Conservation (phyloP, 768 basidiomycete genomes). For the Melanogaster broomeanus region DNA sequence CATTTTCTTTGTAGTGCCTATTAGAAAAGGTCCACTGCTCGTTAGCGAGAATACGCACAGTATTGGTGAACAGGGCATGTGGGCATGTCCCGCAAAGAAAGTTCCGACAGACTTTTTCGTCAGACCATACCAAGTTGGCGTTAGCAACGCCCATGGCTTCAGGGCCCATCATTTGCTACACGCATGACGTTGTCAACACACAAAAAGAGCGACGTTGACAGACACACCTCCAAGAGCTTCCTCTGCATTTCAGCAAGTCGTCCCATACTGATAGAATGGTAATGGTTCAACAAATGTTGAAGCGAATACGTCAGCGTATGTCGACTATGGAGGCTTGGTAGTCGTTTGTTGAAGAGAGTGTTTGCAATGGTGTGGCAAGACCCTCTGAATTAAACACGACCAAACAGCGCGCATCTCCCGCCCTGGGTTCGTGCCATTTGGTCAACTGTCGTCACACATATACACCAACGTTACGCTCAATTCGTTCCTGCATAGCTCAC, state of each 20-base stretch:
- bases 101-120: slow-evolving; percentile 98
- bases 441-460: no score
- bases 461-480: no score
- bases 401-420: slow-evolving; percentile 21
- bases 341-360: slow-evolving; percentile 18
- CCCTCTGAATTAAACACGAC: slow-evolving; percentile 24
- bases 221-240: slow-evolving; percentile 75
- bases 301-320: background rate
- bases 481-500: no score
- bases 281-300: slow-evolving; percentile 3
- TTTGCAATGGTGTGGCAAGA: slow-evolving; percentile 31
- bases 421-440: background rate
- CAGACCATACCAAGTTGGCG: slow-evolving; percentile 89
- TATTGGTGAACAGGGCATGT: slow-evolving; percentile 96
- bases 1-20: slow-evolving; percentile 73
- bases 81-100: slow-evolving; percentile 99
- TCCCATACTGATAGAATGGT: slow-evolving; percentile 63
- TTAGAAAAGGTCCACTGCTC: background rate
- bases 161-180: slow-evolving; percentile 99
- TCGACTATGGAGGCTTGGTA: background rate
- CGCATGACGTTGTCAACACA: slow-evolving; percentile 1
- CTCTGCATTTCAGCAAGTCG: slow-evolving; percentile 97
- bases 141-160: slow-evolving; percentile 98
- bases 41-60: slow-evolving; percentile 54
- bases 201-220: slow-evolving; percentile 28